A percentile compares a stretch with the other conserved stretches of the same genome.
These are phyloP conservation scores for Martensiomyces pterosporus DNA, from an alignment of 192 early-diverging fungal genomes.

Conservation along the genomic window DNA sequence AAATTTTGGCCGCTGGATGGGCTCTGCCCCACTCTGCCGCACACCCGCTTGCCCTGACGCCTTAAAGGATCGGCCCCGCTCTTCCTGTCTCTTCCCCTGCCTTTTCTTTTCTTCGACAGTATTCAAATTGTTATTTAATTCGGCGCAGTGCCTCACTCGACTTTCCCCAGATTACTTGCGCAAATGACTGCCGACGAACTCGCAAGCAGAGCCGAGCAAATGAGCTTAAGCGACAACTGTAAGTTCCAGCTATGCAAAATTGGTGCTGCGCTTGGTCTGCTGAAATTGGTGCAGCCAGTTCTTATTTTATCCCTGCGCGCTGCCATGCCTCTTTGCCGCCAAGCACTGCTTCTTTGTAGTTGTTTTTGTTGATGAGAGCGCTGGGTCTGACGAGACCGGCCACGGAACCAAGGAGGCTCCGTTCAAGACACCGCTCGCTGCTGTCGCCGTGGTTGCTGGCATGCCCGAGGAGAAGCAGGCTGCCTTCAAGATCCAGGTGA, in stretches of 20 bases:
- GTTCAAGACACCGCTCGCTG: slow-evolving; percentile 71
- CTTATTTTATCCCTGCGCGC: background rate
- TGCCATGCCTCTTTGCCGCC: background rate
- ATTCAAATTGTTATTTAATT: slow-evolving; percentile 3
- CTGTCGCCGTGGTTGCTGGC: slow-evolving; percentile 58
- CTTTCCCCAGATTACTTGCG: too few species aligned
- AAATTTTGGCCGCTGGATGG: too few species aligned
- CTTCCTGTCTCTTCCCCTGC: too few species aligned
- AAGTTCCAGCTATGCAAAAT: slow-evolving; percentile 7
- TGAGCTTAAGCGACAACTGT: slow-evolving; percentile 31
- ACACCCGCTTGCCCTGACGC: too few species aligned
- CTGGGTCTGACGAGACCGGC: slow-evolving; percentile 78
- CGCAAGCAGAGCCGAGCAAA: slow-evolving; percentile 17
- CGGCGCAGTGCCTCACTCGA: too few species aligned
- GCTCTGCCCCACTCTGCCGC: too few species aligned
- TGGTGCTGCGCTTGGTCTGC: too few species aligned
- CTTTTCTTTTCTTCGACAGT: background rate
- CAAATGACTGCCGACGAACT: slow-evolving; percentile 34
- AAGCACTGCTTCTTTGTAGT: slow-evolving; percentile 13
- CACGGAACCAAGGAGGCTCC: slow-evolving; percentile 70
- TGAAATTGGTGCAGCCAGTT: too few species aligned
- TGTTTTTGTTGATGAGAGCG: slow-evolving; percentile 70
- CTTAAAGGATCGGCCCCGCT: too few species aligned
- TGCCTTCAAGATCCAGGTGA: slow-evolving; percentile 58
- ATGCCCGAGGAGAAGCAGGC: slow-evolving; percentile 39